Conservation (phyloP, 2,329 filamentous ascomycete genomes). For the Pseudofabraea citricarpa region DNA sequence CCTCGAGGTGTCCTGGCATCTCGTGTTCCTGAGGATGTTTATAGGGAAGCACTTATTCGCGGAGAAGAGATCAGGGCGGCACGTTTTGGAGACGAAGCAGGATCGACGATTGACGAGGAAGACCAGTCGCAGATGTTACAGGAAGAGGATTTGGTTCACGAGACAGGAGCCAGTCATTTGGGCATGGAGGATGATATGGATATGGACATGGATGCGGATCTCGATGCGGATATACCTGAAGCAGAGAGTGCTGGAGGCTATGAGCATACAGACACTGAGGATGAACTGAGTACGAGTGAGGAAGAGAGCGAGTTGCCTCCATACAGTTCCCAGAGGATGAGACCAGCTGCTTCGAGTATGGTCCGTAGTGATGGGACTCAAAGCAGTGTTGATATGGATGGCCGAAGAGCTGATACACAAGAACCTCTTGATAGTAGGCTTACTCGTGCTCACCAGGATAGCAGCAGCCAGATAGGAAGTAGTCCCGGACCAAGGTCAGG, state of each 20-base stretch:
- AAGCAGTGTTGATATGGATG: constrained; percentile 22
- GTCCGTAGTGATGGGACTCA: constrained; percentile 29
- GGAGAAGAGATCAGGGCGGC: constrained; percentile 42
- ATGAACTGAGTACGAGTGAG: constrained; percentile 49
- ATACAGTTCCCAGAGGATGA: neutral
- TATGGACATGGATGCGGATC: constrained; percentile 61
- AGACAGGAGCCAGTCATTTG: constrained; percentile 23
- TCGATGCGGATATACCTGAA: constrained; percentile 68
- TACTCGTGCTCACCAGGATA: constrained; percentile 9
- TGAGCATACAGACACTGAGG: constrained; percentile 75
- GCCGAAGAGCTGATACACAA: neutral
- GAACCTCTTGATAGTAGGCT: constrained; percentile 17
- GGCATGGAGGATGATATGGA: constrained; percentile 25
- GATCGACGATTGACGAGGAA: constrained; percentile 50
- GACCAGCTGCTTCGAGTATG: constrained; percentile 22
- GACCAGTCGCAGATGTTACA: constrained; percentile 55
- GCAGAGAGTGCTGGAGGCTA: constrained; percentile 56
- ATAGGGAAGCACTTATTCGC: constrained; percentile 52
- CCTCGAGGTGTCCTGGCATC: constrained; percentile 25
- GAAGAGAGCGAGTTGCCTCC: constrained; percentile 30
- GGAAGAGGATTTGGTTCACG: constrained; percentile 52
- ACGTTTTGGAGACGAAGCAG: constrained; percentile 37
- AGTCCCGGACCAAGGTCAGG: constrained; percentile 16
- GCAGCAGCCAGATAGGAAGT: constrained; percentile 23
- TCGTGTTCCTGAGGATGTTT: constrained; percentile 55